Base-by-base conservation (phyloP, 73 alveolate species). In the Stentor coeruleus region DNA sequence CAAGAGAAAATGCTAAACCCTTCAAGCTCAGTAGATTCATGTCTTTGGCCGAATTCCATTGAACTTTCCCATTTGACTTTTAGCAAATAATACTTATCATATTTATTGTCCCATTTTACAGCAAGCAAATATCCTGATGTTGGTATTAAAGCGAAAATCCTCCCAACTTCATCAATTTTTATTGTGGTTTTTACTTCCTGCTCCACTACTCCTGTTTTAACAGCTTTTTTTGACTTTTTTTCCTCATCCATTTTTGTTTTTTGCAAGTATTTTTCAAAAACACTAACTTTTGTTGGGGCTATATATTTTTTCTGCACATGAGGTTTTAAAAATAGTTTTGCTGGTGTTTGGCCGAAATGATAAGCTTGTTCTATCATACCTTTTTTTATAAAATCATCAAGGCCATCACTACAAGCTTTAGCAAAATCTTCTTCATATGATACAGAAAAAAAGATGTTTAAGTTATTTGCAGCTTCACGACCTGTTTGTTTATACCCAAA, bases 341-440 rank as follows among this genome's bases (percentile, higher is more conserved):
- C 93, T 35, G 99, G 99, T 39, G 97, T 90, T 84, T 97, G 92
- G 73, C 99, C 99, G 86, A 95, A 97, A 87, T 97, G 98, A 82
- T 93, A 94, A 82, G 96, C 94, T 84, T 97, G 94, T 33, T 93
- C 95, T 81, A 93, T 95, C 66, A 84, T 90, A 42, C 98, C 98
- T 59, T 59, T 35, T 85, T 96, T 74, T 74, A 91, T 91, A 36
- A 84, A 84, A 1, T 96, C 97, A 60, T 95, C 97, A 72, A 37
- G 75, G 35, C 91, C 88, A 36, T 81, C 82, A 49, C 28, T 11
- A 20, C 66, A 49, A 84, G 88, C 95, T 33, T 95, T 84, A 80
- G 90, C 93, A 0, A 94, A 93, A 36, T 85, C 87, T 77, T 89
- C 93, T 76, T 97, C 99, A 86, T 97, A 97, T 55, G 99, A 91